Conservation (phyloP, 495 filamentous ascomycete species). For the Wilcoxina mikolae region DNA sequence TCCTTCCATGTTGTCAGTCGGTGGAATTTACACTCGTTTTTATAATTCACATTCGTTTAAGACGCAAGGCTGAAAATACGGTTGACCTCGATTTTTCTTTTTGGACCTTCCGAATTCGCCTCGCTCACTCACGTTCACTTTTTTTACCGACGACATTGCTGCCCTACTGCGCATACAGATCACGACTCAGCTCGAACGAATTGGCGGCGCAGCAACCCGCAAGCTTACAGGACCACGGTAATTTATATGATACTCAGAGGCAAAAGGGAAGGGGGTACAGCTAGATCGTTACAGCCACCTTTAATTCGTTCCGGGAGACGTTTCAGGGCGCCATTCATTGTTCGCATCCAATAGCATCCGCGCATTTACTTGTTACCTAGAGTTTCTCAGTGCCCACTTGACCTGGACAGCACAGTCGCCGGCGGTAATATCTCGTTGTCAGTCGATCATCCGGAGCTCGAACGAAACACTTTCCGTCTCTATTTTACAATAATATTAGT, state of each 20-base stretch:
- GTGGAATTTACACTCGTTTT: constrained; percentile 3
- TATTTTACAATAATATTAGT: neutral
- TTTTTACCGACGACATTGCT: neutral
- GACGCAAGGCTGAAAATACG: neutral
- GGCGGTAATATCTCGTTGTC: neutral
- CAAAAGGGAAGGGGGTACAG: neutral
- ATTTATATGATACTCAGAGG: neutral
- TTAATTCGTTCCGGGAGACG: no score
- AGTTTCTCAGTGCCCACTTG: neutral
- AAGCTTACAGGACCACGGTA: neutral
- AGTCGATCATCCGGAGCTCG: neutral
- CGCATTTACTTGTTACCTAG: neutral
- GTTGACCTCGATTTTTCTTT: neutral
- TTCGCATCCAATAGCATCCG: neutral
- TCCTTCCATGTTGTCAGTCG: neutral
- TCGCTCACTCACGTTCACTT: neutral
- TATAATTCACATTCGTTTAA: neutral
- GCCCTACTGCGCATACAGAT: neutral
- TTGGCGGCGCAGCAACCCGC: neutral
- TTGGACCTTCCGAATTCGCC: neutral
- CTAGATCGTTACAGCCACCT: neutral
- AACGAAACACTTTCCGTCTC: no score
- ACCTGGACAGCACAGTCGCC: neutral
- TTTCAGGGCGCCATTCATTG: neutral
- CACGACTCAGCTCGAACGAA: neutral